Percentiles rank a stretch among this genome's conserved stretches.
These are phyloP conservation scores for Aspergillus sp. DNA, from an alignment of 2,329 filamentous ascomycete genomes.

Conservation along the genomic window DNA sequence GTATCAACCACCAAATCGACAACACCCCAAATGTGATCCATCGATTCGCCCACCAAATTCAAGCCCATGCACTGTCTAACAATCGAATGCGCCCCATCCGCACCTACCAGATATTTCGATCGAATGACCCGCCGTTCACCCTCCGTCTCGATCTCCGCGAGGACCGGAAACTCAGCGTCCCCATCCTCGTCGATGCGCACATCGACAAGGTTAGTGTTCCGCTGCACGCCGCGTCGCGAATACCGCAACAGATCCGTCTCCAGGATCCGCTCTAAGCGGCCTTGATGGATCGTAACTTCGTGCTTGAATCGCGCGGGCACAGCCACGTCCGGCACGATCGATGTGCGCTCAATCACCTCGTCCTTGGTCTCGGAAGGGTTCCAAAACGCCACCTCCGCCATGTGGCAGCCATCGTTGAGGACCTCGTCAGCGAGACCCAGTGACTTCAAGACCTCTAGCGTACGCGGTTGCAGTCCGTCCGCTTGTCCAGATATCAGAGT, in stretches of 20 bases:
- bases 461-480: conserved; percentile 45
- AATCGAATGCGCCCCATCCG: conserved; percentile 68
- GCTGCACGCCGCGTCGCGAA: conserved; percentile 56
- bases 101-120: conserved; percentile 70
- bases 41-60: conserved; percentile 64
- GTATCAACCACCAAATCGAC: conserved; percentile 73
- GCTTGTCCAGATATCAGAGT: conserved; percentile 44
- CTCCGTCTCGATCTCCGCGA: conserved; percentile 32
- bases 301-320: conserved; percentile 71
- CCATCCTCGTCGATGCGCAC: conserved; percentile 57
- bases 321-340: conserved; percentile 50
- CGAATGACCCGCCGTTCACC: conserved; percentile 46
- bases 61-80: conserved; percentile 57
- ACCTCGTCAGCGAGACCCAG: conserved; percentile 43
- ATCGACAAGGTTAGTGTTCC: conserved; percentile 64
- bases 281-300: conserved; percentile 70
- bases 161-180: conserved; percentile 43
- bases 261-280: conserved; percentile 68
- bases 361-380: conserved; percentile 55
- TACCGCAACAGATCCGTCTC: conserved; percentile 65
- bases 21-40: conserved; percentile 72
- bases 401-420: conserved; percentile 39
- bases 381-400: conserved; percentile 67
- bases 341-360: conserved; percentile 62
- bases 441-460: conserved; percentile 44